phyloP scores from a whole-genome alignment of 306 rosid genomes.

The Coriaria nepalensis region DNA sequence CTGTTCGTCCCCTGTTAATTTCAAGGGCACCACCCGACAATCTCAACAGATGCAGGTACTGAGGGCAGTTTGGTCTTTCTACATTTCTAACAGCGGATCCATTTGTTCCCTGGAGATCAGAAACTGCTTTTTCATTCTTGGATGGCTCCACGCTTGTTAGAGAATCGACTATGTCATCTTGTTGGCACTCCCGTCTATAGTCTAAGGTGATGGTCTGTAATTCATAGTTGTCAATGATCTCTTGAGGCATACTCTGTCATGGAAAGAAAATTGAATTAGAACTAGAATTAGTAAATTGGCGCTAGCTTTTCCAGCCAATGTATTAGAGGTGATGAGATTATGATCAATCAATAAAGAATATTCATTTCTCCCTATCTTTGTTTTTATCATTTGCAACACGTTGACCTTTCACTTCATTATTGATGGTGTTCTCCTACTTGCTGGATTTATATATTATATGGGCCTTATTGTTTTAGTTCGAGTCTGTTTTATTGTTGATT shows the following conservation, averaged over 20 bases:
- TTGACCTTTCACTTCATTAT: too few relatives aligned
- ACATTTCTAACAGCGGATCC: slow-evolving; percentile 30
- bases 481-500: too few relatives aligned
- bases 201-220: slow-evolving; percentile 79
- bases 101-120: slow-evolving; percentile 37
- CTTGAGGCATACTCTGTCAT: slow-evolving; percentile 86
- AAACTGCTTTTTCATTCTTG: slow-evolving; percentile 24
- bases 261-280: slow-evolving; percentile 7
- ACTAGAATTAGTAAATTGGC: too few relatives aligned
- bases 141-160: slow-evolving; percentile 48
- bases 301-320: too few relatives aligned
- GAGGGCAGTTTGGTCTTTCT: slow-evolving; percentile 28
- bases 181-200: slow-evolving; percentile 94
- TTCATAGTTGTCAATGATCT: slow-evolving; percentile 68
- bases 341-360: too few relatives aligned
- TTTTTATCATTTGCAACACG: too few relatives aligned
- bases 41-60: slow-evolving; percentile 68
- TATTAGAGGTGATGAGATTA: too few relatives aligned
- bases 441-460: too few relatives aligned
- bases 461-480: too few relatives aligned
- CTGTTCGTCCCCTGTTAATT: slow-evolving; percentile 77
- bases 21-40: slow-evolving; percentile 58
- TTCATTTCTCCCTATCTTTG: too few relatives aligned
- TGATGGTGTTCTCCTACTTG: too few relatives aligned
- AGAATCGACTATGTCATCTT: slow-evolving; percentile 59